Percentiles rank a stretch among this genome's conserved stretches.
Evolutionary conservation across 2,329 filamentous ascomycete species (phyloP).

Genomic region (Lecanicillium sp.): DNA sequence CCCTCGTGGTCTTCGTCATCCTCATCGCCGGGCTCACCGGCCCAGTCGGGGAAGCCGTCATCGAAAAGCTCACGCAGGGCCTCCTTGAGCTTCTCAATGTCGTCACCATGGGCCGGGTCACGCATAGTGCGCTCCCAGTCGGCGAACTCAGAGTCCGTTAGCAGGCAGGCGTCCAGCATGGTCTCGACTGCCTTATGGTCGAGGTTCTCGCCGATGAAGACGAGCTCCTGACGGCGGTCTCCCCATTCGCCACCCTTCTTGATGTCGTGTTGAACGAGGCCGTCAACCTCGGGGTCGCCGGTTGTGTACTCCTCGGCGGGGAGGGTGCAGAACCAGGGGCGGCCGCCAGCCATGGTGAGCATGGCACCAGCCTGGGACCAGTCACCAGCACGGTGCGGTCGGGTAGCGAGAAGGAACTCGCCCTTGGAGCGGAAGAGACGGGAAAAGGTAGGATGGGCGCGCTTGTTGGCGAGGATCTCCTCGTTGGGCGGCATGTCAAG

Average conservation of each 20-base stretch:
- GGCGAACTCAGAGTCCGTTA: slow-evolving; percentile 53
- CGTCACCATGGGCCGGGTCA: slow-evolving; percentile 20
- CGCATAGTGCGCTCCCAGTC: slow-evolving; percentile 49
- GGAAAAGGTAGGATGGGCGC: slow-evolving; percentile 43
- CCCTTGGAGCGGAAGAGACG: slow-evolving; percentile 59
- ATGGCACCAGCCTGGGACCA: slow-evolving; percentile 62
- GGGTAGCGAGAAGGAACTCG: slow-evolving; percentile 53
- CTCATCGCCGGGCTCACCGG: slow-evolving; percentile 41
- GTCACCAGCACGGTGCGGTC: slow-evolving; percentile 48
- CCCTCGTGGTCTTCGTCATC: slow-evolving; percentile 28
- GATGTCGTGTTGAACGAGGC: slow-evolving; percentile 44
- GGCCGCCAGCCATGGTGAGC: slow-evolving; percentile 52
- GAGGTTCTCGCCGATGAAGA: slow-evolving; percentile 65
- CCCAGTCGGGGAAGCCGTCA: slow-evolving; percentile 54
- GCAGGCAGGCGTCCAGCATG: slow-evolving; percentile 53
- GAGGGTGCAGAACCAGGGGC: slow-evolving; percentile 54
- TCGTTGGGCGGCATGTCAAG: slow-evolving; percentile 32
- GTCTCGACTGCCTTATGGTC: slow-evolving; percentile 44
- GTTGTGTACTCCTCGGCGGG: slow-evolving; percentile 45
- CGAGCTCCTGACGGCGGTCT: slow-evolving; percentile 64
- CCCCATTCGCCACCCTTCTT: slow-evolving; percentile 56
- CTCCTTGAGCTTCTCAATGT: slow-evolving; percentile 34
- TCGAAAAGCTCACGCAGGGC: slow-evolving; percentile 47
- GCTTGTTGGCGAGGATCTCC: slow-evolving; percentile 49
- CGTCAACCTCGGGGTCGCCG: slow-evolving; percentile 40